Base-by-base conservation (phyloP, 495 filamentous ascomycete genomes). In the Parmelia sp. region DNA sequence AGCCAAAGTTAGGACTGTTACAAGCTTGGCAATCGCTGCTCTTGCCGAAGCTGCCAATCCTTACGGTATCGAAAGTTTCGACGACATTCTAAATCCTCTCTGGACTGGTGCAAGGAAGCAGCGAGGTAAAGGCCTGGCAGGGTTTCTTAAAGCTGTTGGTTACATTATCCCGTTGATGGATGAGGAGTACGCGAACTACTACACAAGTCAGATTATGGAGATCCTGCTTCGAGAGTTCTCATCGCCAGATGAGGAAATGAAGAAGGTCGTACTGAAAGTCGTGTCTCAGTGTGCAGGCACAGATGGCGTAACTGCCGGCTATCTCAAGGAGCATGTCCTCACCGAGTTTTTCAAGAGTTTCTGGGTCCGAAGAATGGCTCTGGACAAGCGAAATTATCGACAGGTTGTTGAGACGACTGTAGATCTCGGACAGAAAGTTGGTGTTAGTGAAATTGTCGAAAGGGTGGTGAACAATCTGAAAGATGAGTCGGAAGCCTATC, bases 81-180 rank as follows among this genome's bases (percentile, higher is more conserved):
- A 97, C 71, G 90, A 94, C 60, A 97, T 99, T 71, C 82, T 97
- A 36, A 96, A 97, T 73, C 94, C 95, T 56, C 84, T 98, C 0
- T 98, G 94, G 94, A 96, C 90, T 17, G 94, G 94, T 59, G 93
- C 93, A 36, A 57, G 68, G 31, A 96, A 96, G 75, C 95, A 99
- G 74, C 86, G 95, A 62, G 95, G 95, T 60, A 99, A 99, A 72
- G 91, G 92, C 73, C 81, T 99, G 42, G 91, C 95, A 29, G 92
- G 92, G 27, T 99, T 96, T 76, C 78, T 99, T 33, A 99, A 99
- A 75, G 95, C 95, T 45, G 93, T 97, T 58, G 95, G 95, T 29
- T 97, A 94, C 72, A 96, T 99, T 70, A 97, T 99, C 69, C 95
- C 95, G 1, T 82, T 99, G 44, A 97, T 99, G 95, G 95, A 99